Percentiles rank a stretch among this genome's conserved stretches.
These are phyloP conservation scores for Fagopyrum homotropicum DNA, from an alignment of 148 eudicot genomes.

Conservation along the genomic window DNA sequence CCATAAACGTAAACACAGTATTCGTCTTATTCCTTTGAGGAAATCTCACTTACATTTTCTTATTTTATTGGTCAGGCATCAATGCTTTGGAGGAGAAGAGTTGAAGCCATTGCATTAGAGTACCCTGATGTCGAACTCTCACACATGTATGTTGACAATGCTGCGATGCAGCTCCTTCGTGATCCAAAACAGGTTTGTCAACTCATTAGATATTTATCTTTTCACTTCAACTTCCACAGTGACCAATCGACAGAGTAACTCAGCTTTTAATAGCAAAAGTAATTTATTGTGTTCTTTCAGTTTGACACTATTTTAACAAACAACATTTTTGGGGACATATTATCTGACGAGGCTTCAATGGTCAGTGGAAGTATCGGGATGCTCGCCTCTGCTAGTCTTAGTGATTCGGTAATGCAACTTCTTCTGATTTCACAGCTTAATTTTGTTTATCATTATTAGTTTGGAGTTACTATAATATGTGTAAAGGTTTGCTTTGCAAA, in stretches of 20 bases:
- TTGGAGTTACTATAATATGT: background rate
- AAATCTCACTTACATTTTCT: background rate
- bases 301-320: constrained; percentile 93
- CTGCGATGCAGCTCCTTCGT: constrained; percentile 98
- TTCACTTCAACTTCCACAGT: background rate
- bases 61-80: constrained; percentile 41
- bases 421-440: background rate
- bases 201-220: background rate
- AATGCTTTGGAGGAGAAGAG: constrained; percentile 93
- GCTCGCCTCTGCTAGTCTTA: constrained; percentile 95
- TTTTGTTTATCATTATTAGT: background rate
- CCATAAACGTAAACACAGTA: background rate
- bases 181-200: constrained; percentile 77
- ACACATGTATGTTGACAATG: constrained; percentile 97
- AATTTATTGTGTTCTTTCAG: constrained; percentile 34
- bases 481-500: background rate
- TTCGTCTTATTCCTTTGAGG: background rate
- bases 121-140: constrained; percentile 95
- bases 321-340: constrained; percentile 89
- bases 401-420: constrained; percentile 47
- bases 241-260: background rate
- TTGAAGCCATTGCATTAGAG: constrained; percentile 56
- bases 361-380: constrained; percentile 95
- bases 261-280: background rate
- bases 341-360: constrained; percentile 97